These are phyloP conservation scores for Lepidium sativum DNA, from an alignment of 345 rosid species.

Conservation along the genomic window DNA sequence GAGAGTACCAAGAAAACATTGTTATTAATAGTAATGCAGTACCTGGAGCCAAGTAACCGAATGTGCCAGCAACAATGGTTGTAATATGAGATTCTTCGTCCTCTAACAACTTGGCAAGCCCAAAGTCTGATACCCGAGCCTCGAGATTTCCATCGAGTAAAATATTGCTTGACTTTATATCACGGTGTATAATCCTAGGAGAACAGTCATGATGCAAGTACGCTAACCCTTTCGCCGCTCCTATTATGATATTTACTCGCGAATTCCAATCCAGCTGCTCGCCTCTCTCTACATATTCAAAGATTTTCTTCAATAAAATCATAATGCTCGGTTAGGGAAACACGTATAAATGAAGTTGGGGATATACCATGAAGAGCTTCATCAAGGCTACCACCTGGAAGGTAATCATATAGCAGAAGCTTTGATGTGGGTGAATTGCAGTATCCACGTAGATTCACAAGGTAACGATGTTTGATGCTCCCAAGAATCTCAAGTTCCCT, in stretches of 20 bases:
- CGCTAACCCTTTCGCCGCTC: constrained; percentile 96
- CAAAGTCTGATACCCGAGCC: constrained; percentile 95
- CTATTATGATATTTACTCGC: constrained; percentile 75
- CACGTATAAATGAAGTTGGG: background rate
- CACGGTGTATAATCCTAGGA: constrained; percentile 95
- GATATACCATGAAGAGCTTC: constrained; percentile 83
- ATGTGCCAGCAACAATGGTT: constrained; percentile 94
- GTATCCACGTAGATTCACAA: constrained; percentile 93
- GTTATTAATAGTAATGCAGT: constrained; percentile 14
- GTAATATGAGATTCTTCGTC: constrained; percentile 97
- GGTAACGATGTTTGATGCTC: constrained; percentile 91
- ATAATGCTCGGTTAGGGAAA: background rate
- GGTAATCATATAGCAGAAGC: constrained; percentile 78
- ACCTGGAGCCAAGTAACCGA: constrained; percentile 98
- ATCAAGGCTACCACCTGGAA: constrained; percentile 94
- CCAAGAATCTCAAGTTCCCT: constrained; percentile 98
- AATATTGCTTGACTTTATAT: constrained; percentile 90
- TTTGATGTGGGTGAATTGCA: constrained; percentile 93
- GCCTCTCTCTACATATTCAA: constrained; percentile 52
- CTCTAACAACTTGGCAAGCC: constrained; percentile 82
- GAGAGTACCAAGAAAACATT: background rate
- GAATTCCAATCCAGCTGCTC: constrained; percentile 92
- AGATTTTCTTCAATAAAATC: background rate
- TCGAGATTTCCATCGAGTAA: constrained; percentile 88
- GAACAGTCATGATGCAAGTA: constrained; percentile 96